Conservation (phyloP, 2,329 filamentous ascomycete species). For the Ophiocordyceps australis region DNA sequence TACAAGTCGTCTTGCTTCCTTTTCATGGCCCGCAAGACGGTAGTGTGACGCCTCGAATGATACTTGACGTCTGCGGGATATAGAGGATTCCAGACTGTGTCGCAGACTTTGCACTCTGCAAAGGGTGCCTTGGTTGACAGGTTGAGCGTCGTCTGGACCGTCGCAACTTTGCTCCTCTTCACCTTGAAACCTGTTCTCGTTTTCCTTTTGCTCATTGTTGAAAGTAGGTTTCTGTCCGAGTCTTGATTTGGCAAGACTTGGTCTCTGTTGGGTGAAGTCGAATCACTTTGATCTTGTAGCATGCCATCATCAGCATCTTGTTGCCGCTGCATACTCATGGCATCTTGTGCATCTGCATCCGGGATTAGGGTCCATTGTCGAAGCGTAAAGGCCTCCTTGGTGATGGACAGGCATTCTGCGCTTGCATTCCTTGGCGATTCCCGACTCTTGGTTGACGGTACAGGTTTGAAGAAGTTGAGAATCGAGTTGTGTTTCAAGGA, state of each 20-base stretch:
- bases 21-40: constrained; percentile 11
- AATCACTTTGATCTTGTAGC: no score
- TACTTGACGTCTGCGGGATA: constrained; percentile 24
- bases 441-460: constrained; percentile 3
- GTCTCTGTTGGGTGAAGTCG: no score
- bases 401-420: no score
- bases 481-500: constrained; percentile 17
- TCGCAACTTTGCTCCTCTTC: constrained; percentile 3
- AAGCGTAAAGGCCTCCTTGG: no score
- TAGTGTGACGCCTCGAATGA: constrained; percentile 19
- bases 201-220: constrained; percentile 3
- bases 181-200: not conserved
- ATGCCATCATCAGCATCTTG: no score
- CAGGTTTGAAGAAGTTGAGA: constrained; percentile 21
- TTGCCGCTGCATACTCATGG: no score
- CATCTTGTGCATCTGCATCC: no score
- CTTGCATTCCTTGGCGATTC: constrained; percentile 1
- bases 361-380: no score
- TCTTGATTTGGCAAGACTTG: no score
- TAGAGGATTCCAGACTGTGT: constrained; percentile 24
- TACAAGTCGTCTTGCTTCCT: constrained; percentile 6
- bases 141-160: constrained; percentile 24
- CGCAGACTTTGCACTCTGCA: constrained; percentile 22
- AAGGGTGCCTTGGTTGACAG: constrained; percentile 21
- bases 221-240: no score